Conservation (phyloP, 2,329 filamentous ascomycete genomes). For the Paecilomyces fulvus region DNA sequence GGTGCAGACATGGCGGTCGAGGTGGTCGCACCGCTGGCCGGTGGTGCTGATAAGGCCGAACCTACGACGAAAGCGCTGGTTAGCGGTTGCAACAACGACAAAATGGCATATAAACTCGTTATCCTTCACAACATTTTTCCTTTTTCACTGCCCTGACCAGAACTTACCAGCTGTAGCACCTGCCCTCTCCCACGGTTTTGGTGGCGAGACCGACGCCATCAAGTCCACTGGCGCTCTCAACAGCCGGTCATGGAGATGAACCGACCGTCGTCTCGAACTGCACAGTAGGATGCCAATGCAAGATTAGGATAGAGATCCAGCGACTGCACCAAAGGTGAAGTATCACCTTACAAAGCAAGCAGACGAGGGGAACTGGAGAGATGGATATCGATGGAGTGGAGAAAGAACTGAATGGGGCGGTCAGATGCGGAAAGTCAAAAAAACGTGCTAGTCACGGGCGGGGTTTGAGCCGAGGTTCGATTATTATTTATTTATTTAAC, state of each 20-base stretch:
- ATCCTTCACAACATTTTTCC: background rate
- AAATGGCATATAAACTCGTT: background rate
- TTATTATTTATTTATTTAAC: too few relatives aligned
- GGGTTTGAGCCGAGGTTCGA: background rate
- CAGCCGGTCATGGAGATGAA: conserved; percentile 20
- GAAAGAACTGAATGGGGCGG: background rate
- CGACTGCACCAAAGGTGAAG: background rate
- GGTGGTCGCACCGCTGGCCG: conserved; percentile 21
- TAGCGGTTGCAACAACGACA: background rate
- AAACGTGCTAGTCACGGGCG: background rate
- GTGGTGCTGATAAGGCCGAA: conserved; percentile 17
- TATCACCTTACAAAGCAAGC: background rate
- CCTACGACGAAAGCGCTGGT: conserved; percentile 8
- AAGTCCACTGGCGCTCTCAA: conserved; percentile 16
- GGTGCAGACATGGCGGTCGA: conserved; percentile 32
- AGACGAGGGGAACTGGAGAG: background rate
- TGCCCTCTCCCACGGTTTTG: conserved; percentile 92
- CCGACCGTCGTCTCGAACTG: background rate
- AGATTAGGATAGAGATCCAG: background rate
- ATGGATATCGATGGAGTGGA: background rate
- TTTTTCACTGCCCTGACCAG: background rate
- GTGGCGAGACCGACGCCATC: conserved; percentile 66
- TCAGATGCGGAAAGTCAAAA: background rate
- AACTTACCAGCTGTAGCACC: conserved; percentile 50
- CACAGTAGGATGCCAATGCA: background rate